phyloP scores from a whole-genome alignment of 495 filamentous ascomycete genomes.

The Aspergillus olivimuriae region DNA sequence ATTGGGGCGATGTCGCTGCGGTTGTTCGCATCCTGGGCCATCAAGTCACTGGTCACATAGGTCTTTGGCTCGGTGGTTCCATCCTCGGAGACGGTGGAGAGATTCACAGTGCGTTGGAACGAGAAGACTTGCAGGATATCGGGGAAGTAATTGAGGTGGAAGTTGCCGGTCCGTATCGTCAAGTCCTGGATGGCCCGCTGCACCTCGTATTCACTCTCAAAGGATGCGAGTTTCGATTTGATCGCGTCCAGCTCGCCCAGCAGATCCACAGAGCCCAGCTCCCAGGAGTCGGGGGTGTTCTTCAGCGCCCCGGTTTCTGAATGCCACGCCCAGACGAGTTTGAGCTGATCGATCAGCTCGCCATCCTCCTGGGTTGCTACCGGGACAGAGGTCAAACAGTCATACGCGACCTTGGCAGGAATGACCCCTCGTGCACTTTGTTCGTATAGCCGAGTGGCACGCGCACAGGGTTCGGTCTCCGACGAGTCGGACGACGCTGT shows the following conservation, averaged over 20 bases:
- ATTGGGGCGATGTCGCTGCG: constrained; percentile 30
- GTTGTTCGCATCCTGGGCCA: constrained; percentile 1
- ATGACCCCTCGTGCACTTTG: neutral
- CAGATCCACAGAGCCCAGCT: constrained; percentile 3
- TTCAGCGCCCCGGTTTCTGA: constrained; percentile 7
- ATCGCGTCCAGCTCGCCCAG: constrained; percentile 8
- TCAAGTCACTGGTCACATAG: constrained; percentile 24
- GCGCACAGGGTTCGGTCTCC: constrained; percentile 1
- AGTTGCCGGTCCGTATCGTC: constrained; percentile 39
- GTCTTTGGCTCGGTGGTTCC: constrained; percentile 42
- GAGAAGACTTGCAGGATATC: constrained; percentile 39
- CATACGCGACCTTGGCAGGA: constrained; percentile 8
- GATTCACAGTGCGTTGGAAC: constrained; percentile 35
- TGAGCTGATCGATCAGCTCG: constrained; percentile 7
- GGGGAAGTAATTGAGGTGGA: constrained; percentile 30
- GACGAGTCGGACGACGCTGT: neutral
- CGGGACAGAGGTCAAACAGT: constrained; percentile 14
- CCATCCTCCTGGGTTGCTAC: constrained; percentile 6
- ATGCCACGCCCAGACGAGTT: constrained; percentile 9
- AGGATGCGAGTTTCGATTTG: constrained; percentile 3
- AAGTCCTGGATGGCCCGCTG: constrained; percentile 41
- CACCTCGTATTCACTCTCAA: constrained; percentile 44
- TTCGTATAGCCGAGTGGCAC: neutral
- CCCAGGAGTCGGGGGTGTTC: constrained; percentile 7
- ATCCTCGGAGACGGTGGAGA: constrained; percentile 45